A percentile compares a stretch with the other conserved stretches of the same genome.
Evolutionary conservation across 179 eudicot genomes (phyloP).

Genomic region (Sideroxylon spinosum): DNA sequence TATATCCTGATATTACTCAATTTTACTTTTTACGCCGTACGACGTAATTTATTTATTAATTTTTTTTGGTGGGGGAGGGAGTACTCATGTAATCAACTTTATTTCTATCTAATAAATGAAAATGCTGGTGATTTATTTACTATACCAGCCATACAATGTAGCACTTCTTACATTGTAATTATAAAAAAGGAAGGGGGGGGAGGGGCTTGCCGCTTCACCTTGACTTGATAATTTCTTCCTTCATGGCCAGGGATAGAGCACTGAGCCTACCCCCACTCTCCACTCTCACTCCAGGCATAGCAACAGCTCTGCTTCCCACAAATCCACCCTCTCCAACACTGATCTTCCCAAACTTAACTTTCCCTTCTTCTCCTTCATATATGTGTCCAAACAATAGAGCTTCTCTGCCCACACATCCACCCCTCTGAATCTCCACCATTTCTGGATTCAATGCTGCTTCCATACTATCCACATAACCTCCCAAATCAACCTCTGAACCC

Average conservation of each 20-base stretch:
- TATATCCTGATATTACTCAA: too few relatives aligned
- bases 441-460: constrained; percentile 45
- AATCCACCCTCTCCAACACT: constrained; percentile 40
- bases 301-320: constrained; percentile 47
- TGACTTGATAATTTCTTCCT: constrained; percentile 36
- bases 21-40: too few relatives aligned
- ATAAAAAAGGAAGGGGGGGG: too few relatives aligned
- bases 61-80: too few relatives aligned
- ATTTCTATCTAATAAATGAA: too few relatives aligned
- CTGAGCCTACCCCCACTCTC: constrained; percentile 33
- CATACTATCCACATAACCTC: constrained; percentile 41
- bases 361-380: constrained; percentile 53
- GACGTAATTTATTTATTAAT: too few relatives aligned
- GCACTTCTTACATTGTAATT: neutral
- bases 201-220: neutral
- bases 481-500: constrained; percentile 39
- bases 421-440: constrained; percentile 36
- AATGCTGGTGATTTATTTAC: constrained; percentile 9
- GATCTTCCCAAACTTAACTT: constrained; percentile 40
- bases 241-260: constrained; percentile 43
- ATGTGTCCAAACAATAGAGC: constrained; percentile 45
- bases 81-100: too few relatives aligned
- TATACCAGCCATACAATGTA: constrained; percentile 5
- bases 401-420: constrained; percentile 39
- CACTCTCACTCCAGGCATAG: constrained; percentile 43